Evolutionary conservation across 1,284 basidiomycete genomes (phyloP), one percentile per base, ranked within the genome.

Genomic region (Crocinoboletus sp.): DNA sequence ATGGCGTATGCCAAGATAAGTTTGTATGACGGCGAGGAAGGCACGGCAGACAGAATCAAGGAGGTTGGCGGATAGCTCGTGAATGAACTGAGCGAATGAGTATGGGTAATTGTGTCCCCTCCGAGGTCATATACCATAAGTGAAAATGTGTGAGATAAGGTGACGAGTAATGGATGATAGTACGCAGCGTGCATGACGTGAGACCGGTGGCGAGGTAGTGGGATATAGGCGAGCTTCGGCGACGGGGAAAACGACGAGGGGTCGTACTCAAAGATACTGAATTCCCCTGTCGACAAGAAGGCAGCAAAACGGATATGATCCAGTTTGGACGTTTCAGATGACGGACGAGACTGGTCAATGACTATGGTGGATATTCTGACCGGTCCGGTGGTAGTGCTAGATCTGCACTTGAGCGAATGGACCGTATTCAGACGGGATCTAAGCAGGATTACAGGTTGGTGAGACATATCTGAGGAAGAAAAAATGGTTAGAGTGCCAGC

Each of bases 61-160:
- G 84, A 86, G 4, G 79, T 77, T 0, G 86, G 87, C 2, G 82
- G 83, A 59, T 79, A 82, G 2, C 82, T 85, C 7, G 83, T 82
- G 62, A 85, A 88, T 3, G 84, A 83, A 34, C 73, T 76, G 15
- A 89, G 68, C 1, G 80, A 82, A 61, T 88, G 82, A 0, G 71
- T 74, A 48, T 76, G 79, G 9, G 59, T 64, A 38, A 81, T 67
- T 7, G 53, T 66, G 47, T 72, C 69, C 24, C 65, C 65, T 13
- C 76, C 76, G 37, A 88, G 60, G 59, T 87, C 77, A 59, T 84
- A 89, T 20, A 89, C 61, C 30, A 78, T 80, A 19, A 90, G 71
- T 11, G 71, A 71, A 59, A 89, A 89, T 20, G 72, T 64, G 48
- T 75, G 65, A 12, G 86, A 83, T 29, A 90, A 69, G 0, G 83